Conservation (phyloP, 1,139 yeast species). For the Kazachstania sp. region DNA sequence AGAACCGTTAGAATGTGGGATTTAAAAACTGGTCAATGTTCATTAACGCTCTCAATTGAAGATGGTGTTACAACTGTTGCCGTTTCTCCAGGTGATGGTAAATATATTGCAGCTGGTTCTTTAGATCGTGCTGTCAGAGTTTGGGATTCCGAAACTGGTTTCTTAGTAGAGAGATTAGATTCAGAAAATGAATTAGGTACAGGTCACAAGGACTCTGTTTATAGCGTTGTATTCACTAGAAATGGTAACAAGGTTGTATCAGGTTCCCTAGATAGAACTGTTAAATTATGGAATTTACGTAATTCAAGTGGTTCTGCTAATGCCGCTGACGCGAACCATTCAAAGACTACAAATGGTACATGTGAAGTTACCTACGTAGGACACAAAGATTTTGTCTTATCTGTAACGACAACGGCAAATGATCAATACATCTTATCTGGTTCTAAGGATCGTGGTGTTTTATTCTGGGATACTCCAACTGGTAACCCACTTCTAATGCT, state of each 20-base stretch:
- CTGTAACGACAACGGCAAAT: constrained; percentile 92
- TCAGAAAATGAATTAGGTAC: constrained; percentile 80
- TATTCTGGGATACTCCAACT: constrained; percentile 89
- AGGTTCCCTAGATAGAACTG: constrained; percentile 93
- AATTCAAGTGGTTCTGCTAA: not conserved
- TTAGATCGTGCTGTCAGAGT: constrained; percentile 92
- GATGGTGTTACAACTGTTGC: constrained; percentile 99
- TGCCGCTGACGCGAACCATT: not conserved
- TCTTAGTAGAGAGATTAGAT: constrained; percentile 85
- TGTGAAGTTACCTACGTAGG: constrained; percentile 94
- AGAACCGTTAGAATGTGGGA: constrained; percentile 97
- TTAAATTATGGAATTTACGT: constrained; percentile 87
- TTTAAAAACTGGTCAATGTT: constrained; percentile 82
- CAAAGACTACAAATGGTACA: constrained; percentile 7
- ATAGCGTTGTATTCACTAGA: constrained; percentile 88
- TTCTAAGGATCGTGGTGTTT: constrained; percentile 93
- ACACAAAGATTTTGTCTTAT: constrained; percentile 90
- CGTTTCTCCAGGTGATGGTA: constrained; percentile 83
- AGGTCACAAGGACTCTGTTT: constrained; percentile 95
- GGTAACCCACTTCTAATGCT: constrained; percentile 93
- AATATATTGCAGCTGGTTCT: constrained; percentile 92
- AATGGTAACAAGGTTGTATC: constrained; percentile 89
- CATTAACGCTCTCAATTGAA: constrained; percentile 81
- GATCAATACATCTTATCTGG: constrained; percentile 89
- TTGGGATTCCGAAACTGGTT: constrained; percentile 94